A percentile compares a stretch with the other conserved stretches of the same genome.
These are phyloP conservation scores for Penicillium cosmopolitanum DNA, from an alignment of 495 filamentous ascomycete genomes.

Conservation along the genomic window DNA sequence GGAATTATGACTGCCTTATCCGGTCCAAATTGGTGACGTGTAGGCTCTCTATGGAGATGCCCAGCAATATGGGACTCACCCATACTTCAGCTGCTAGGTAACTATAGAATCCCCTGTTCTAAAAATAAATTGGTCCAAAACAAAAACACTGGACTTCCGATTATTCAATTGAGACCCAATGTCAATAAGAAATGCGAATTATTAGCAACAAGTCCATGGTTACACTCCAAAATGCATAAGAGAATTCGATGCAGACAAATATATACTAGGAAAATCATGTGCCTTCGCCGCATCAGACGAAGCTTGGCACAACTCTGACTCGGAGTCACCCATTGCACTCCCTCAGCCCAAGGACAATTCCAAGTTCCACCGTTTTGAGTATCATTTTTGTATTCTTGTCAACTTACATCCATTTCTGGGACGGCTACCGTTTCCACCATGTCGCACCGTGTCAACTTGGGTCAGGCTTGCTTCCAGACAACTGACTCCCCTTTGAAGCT, in stretches of 20 bases:
- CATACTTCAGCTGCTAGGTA: too few species aligned
- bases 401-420: not conserved
- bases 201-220: not conserved
- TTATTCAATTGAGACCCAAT: not conserved
- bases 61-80: not conserved
- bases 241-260: not conserved
- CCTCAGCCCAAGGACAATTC: not conserved
- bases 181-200: not conserved
- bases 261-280: not conserved
- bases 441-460: conserved; percentile 24
- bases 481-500: conserved; percentile 20
- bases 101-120: not conserved
- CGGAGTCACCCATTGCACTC: not conserved
- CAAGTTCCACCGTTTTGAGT: not conserved
- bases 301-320: not conserved
- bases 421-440: conserved; percentile 7
- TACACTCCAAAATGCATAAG: not conserved
- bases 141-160: not conserved
- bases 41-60: not conserved
- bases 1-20: not conserved
- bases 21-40: not conserved
- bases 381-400: not conserved
- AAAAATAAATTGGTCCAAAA: not conserved
- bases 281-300: not conserved
- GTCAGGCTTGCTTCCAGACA: conserved; percentile 14